A percentile compares a stretch with the other conserved stretches of the same genome.
These are phyloP conservation scores for Carex sylvatica DNA, from an alignment of 202 grass and related monocot genomes.

Conservation along the genomic window DNA sequence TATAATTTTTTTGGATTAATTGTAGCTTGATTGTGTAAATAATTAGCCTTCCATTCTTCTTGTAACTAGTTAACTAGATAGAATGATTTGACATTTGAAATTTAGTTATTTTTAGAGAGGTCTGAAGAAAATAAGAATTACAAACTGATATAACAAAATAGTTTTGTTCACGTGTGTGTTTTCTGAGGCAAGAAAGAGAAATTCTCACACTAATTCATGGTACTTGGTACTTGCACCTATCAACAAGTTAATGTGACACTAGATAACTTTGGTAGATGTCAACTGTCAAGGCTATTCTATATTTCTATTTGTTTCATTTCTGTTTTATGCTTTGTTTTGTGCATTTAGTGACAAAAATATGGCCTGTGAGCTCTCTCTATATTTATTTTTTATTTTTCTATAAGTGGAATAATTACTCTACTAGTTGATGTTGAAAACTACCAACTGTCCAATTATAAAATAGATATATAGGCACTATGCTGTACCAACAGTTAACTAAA, in stretches of 20 bases:
- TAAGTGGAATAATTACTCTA: background rate
- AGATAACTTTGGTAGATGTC: background rate
- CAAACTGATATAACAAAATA: background rate
- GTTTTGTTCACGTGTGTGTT: background rate
- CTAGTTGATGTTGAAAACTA: background rate
- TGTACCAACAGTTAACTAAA: background rate
- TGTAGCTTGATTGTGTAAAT: no score
- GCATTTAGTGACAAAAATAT: background rate
- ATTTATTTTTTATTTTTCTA: background rate
- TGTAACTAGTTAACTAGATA: no score
- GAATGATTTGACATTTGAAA: no score
- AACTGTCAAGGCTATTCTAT: background rate
- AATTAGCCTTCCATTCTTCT: no score
- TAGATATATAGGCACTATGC: background rate
- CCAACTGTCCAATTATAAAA: background rate
- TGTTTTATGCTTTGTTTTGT: background rate
- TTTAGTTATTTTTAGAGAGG: no score
- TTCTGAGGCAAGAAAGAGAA: background rate
- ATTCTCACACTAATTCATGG: background rate
- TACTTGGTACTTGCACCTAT: background rate
- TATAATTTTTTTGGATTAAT: no score
- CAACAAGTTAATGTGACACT: background rate
- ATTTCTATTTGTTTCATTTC: background rate
- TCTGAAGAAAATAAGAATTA: background rate
- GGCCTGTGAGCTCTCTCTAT: background rate